phyloP scores from a whole-genome alignment of 177 flowering plant genomes.

The Vitis hybrid region DNA sequence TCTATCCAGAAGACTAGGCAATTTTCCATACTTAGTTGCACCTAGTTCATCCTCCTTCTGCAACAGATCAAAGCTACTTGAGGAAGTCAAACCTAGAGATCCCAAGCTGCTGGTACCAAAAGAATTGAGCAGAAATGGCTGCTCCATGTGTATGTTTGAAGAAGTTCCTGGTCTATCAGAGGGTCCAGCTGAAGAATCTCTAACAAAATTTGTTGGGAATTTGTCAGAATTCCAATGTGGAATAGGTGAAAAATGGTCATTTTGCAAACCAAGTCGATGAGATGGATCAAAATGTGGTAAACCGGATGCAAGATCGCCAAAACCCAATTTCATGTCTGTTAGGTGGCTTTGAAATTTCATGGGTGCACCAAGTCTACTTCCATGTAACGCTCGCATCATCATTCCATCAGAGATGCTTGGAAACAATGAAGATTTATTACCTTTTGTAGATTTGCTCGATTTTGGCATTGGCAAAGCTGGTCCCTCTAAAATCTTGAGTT shows the following conservation, averaged over 20 bases:
- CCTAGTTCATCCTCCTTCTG: slow-evolving; percentile 44
- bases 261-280: slow-evolving; percentile 31
- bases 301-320: slow-evolving; percentile 43
- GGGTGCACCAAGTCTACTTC: slow-evolving; percentile 50
- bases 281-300: slow-evolving; percentile 39
- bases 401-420: slow-evolving; percentile 79
- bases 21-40: slow-evolving; percentile 37
- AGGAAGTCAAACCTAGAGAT: slow-evolving; percentile 37
- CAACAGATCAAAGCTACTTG: slow-evolving; percentile 35
- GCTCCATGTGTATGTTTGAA: slow-evolving; percentile 40
- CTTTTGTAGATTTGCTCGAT: slow-evolving; percentile 32
- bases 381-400: slow-evolving; percentile 81
- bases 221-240: slow-evolving; percentile 56
- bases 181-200: slow-evolving; percentile 45
- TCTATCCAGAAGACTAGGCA: slow-evolving; percentile 53
- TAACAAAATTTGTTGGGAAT: slow-evolving; percentile 32
- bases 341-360: slow-evolving; percentile 54
- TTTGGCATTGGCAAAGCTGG: slow-evolving; percentile 19
- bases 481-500: slow-evolving; percentile 60
- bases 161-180: slow-evolving; percentile 47
- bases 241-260: slow-evolving; percentile 35
- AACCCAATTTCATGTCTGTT: slow-evolving; percentile 89
- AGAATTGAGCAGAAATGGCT: slow-evolving; percentile 48
- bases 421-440: slow-evolving; percentile 46
- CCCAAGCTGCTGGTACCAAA: slow-evolving; percentile 41